phyloP scores from a whole-genome alignment of 1,284 basidiomycete species.

The Malassezia sp. region DNA sequence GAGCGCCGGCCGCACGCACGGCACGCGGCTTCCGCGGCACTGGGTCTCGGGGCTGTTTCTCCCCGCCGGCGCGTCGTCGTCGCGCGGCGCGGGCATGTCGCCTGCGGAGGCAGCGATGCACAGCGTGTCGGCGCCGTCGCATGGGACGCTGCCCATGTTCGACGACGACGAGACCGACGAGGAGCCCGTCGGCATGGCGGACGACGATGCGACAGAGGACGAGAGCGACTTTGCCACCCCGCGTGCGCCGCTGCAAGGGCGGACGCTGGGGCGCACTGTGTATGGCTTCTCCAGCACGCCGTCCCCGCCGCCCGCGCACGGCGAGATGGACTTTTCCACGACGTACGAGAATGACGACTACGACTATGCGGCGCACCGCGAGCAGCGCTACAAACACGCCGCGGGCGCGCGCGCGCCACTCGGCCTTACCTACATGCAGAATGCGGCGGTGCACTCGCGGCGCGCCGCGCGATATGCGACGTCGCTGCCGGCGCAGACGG shows the following conservation, averaged over 20 bases:
- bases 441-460: background rate
- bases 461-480: background rate
- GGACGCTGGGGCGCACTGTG: too few relatives aligned
- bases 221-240: slow-evolving; percentile 22
- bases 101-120: too few relatives aligned
- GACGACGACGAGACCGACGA: slow-evolving; percentile 46
- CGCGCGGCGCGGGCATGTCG: too few relatives aligned
- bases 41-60: too few relatives aligned
- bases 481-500: background rate
- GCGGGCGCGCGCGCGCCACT: background rate
- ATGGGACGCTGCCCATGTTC: slow-evolving; percentile 8
- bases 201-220: slow-evolving; percentile 36
- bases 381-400: background rate
- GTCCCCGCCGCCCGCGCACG: too few relatives aligned
- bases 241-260: background rate
- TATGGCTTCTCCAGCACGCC: too few relatives aligned
- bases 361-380: background rate
- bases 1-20: too few relatives aligned
- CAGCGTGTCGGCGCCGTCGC: slow-evolving; percentile 16
- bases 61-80: too few relatives aligned
- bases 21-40: too few relatives aligned
- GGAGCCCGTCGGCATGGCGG: slow-evolving; percentile 27
- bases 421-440: background rate
- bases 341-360: background rate
- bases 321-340: too few relatives aligned